Evolutionary conservation across 306 rosid genomes (phyloP), one percentile per base, ranked within the genome.

Genomic region (Amphicarpaea edgeworthii): DNA sequence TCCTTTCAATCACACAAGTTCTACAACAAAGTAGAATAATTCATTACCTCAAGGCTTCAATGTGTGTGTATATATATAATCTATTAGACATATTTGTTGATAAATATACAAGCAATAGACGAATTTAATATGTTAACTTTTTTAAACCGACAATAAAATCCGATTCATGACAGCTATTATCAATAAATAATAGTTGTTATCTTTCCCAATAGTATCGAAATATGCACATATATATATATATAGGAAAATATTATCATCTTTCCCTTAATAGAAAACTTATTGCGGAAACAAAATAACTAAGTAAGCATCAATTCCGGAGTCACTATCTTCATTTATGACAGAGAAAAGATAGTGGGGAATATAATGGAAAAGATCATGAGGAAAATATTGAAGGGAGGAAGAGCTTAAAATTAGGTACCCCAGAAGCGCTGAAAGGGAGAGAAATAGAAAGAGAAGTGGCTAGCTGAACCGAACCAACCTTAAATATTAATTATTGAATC

Each of bases 1-100:
- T 64, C 73, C 63, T 15, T 81, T 73, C 72, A 77, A 69, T 81
- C 75, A n/a, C n/a, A n/a, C n/a, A 53, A 78, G 58, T 73, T 65
- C 72, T 74, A 40, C 72, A 85, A 57, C 32, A 58, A 66, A 16
- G 42, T 24, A 60, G 41, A n/a, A n/a, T n/a, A n/a, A 60, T 28
- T 60, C 21, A 69, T 8, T 74, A 40, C 10, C 19, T 72, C 19
- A 42, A 68, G 72, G 49, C 46, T 49, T n/a, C 57, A 64, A 46
- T 63, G 23, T 28, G 58, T 30, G 38, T 63, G 23, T 28, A 26
- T 30, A 30, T 16, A 21, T 32, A 59, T 50, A 38, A 63, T 59
- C 51, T 53, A 34, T 15, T 43, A 53, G 50, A 28, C 15, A 1
- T 16, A n/a, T 47, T 47, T 6, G 61, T 5, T 20, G 11, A 23